These are phyloP conservation scores for Penicillium sclerotiorum DNA, from an alignment of 2,329 filamentous ascomycete genomes.

Conservation along the genomic window DNA sequence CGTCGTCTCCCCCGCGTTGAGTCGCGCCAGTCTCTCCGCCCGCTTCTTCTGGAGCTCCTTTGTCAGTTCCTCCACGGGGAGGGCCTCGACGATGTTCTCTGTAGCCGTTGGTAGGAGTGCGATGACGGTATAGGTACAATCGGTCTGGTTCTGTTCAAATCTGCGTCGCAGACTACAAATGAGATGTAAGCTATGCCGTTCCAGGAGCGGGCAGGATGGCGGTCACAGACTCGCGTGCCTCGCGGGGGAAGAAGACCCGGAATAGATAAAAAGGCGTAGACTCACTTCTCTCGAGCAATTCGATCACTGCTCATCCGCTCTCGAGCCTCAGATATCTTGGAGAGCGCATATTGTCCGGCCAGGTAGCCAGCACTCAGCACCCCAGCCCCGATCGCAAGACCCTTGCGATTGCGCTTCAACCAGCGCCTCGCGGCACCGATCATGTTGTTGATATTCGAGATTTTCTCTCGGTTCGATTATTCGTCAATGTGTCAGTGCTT, in stretches of 20 bases:
- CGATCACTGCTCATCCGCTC: conserved; percentile 96
- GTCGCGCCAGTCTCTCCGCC: conserved; percentile 67
- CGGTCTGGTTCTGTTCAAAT: conserved; percentile 98
- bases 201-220: conserved; percentile 8
- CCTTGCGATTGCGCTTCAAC: conserved; percentile 88
- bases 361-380: conserved; percentile 89
- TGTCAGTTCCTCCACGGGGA: conserved; percentile 90
- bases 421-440: conserved; percentile 79
- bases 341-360: conserved; percentile 87
- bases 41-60: conserved; percentile 95
- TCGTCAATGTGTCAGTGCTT: neutral
- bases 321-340: conserved; percentile 87
- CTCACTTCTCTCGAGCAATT: conserved; percentile 94
- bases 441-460: conserved; percentile 47
- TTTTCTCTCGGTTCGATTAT: neutral
- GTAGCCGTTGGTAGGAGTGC: conserved; percentile 90
- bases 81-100: conserved; percentile 80
- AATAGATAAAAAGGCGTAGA: conserved; percentile 4
- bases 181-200: conserved; percentile 18
- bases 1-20: conserved; percentile 57
- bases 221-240: conserved; percentile 18
- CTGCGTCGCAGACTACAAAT: conserved; percentile 76
- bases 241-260: neutral
- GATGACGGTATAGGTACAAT: conserved; percentile 97
- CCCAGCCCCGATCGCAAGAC: conserved; percentile 83